Evolutionary conservation across 164 flowering plant genomes (phyloP).

Genomic region (Chloranthus sessilifolius): DNA sequence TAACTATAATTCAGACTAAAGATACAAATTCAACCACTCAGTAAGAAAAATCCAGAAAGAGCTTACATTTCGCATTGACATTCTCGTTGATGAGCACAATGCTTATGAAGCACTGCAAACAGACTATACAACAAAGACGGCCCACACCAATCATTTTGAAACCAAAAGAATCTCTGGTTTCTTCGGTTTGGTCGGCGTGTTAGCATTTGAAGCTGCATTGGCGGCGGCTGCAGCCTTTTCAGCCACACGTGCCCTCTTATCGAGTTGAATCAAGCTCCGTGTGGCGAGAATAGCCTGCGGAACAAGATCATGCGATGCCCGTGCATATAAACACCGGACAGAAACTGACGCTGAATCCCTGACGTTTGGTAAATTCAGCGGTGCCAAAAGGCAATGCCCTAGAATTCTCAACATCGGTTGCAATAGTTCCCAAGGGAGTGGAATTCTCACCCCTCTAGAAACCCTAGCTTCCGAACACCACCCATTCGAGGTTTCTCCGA

Average conservation of each 20-base stretch:
- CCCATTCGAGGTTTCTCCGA: slow-evolving; percentile 17
- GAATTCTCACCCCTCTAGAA: slow-evolving; percentile 53
- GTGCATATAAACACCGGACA: slow-evolving; percentile 74
- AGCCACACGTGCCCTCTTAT: slow-evolving; percentile 48
- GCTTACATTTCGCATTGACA: background rate
- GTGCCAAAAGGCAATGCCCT: slow-evolving; percentile 86
- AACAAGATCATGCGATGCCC: slow-evolving; percentile 80
- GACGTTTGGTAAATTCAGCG: slow-evolving; percentile 66
- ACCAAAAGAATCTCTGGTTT: slow-evolving; percentile 83
- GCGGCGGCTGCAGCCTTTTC: slow-evolving; percentile 27
- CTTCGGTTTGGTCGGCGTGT: slow-evolving; percentile 79
- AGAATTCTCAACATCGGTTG: slow-evolving; percentile 75
- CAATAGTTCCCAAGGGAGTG: slow-evolving; percentile 90
- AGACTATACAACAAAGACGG: slow-evolving; percentile 12
- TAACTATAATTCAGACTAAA: background rate
- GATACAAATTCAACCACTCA: background rate
- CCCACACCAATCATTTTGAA: slow-evolving; percentile 55
- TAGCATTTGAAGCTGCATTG: slow-evolving; percentile 50
- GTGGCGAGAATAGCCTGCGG: slow-evolving; percentile 90
- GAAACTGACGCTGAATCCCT: slow-evolving; percentile 72
- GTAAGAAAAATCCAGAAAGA: background rate
- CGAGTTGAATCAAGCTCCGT: slow-evolving; percentile 78
- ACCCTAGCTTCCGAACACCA: background rate
- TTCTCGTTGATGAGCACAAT: background rate
- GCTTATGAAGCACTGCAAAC: slow-evolving; percentile 7